Evolutionary conservation across 352 stramenopile species (phyloP), one percentile per base, ranked within the genome.

Genomic region (Elongisporangium senticosum): DNA sequence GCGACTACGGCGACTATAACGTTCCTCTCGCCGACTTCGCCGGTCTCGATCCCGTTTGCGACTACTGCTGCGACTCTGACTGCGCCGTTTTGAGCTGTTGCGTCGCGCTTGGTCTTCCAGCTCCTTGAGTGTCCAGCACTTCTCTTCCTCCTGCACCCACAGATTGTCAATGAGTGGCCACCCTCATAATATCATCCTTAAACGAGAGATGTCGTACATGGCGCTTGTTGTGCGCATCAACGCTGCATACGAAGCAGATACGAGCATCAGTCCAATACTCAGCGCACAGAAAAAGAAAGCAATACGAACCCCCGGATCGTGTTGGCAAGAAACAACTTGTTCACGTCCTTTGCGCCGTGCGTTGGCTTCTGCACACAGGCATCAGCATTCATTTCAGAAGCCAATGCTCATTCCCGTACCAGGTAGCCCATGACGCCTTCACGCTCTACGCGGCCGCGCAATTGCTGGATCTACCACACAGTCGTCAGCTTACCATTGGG

Each of bases 241-340:
- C 79, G 57, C 79, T 87, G 48, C 40, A 53, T 7, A 54, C 26
- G 8, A 14, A 60, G 24, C 54, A 19, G 26, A 10, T 33, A 1
- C 4, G 51, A 4, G 10, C 24, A 23, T 55, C n/a, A 53, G 47
- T 49, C 11, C n/a, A 15, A 11, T 51, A 39, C 4, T 14, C 17
- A 47, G 17, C 33, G 1, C 6, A 26, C 14, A 54, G 3, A 21
- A 3, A 20, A 56, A 24, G 22, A 37, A 43, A 55, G 40, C 49
- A 19, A 26, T 7, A 62, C 67, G n/a, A 55, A 87, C 79, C 79
- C 68, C 51, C 74, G 68, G 26, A 90, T 86, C 11, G 78, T 88
- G 56, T 75, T 85, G 43, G 68, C 55, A 28, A 90, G 58, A 56
- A 90, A 90, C 39, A 63, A 58, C 62, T 88, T 90, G 62, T 88